phyloP scores from a whole-genome alignment of 1,139 yeast genomes.

The Yamadazyma sp. region DNA sequence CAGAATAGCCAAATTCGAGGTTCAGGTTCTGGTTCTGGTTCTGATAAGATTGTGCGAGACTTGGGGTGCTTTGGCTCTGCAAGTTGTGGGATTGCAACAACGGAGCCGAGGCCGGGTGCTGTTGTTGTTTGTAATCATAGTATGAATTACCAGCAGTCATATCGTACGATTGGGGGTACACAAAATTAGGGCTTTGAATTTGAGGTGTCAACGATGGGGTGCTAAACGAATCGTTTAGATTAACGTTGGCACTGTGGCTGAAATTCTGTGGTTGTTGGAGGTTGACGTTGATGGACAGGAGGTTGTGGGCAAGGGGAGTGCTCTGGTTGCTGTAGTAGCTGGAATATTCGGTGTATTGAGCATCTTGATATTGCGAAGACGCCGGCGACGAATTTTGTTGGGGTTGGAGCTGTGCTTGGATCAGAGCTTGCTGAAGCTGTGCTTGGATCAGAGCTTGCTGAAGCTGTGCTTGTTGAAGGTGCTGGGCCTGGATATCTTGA shows the following conservation, averaged over 20 bases:
- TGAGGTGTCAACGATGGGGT: slow-evolving; percentile 16
- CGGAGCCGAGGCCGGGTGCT: slow-evolving; percentile 1
- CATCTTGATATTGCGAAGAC: slow-evolving; percentile 1
- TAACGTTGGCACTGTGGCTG: background rate
- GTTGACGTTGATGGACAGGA: slow-evolving; percentile 4
- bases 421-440: background rate
- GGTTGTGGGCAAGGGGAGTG: slow-evolving; percentile 1
- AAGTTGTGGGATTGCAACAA: background rate
- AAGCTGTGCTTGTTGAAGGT: background rate
- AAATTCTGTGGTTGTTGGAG: background rate
- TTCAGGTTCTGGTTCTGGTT: background rate
- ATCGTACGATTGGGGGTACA: slow-evolving; percentile 12
- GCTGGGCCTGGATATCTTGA: background rate
- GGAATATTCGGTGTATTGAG: background rate
- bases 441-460: background rate
- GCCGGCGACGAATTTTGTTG: background rate
- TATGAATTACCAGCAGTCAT: slow-evolving; percentile 12
- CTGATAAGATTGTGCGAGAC: slow-evolving; percentile 3
- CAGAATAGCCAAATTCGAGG: background rate
- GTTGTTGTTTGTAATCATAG: slow-evolving; percentile 10
- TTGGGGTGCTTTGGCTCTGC: slow-evolving; percentile 2
- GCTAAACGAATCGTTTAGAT: slow-evolving; percentile 2
- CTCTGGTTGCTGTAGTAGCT: slow-evolving; percentile 1
- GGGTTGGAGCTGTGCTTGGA: background rate
- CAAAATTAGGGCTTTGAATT: slow-evolving; percentile 14